These are phyloP conservation scores for Cladosporium sp. DNA, from an alignment of 2,329 filamentous ascomycete genomes.

Conservation along the genomic window DNA sequence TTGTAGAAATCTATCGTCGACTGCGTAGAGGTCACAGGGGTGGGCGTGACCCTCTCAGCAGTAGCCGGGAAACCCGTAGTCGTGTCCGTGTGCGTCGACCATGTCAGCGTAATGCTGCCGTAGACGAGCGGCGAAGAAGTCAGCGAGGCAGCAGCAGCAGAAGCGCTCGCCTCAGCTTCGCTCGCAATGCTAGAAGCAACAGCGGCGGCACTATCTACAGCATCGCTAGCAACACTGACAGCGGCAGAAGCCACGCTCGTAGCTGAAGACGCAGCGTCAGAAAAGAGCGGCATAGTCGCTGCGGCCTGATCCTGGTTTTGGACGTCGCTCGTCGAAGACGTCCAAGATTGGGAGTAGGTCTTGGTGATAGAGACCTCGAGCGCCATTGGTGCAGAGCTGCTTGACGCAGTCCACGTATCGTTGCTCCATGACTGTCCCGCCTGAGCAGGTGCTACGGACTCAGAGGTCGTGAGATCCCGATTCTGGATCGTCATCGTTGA, in stretches of 20 bases:
- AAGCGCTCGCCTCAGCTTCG: not conserved
- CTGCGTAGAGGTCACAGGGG: not conserved
- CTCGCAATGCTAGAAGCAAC: not conserved
- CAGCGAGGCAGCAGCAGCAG: not conserved
- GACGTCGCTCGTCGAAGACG: not conserved
- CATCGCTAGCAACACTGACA: not conserved
- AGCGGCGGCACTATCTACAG: not conserved
- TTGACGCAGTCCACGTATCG: not conserved
- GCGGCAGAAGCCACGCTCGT: not conserved
- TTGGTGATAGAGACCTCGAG: slow-evolving; percentile 1
- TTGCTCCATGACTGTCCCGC: not conserved
- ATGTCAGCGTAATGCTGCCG: slow-evolving; percentile 7
- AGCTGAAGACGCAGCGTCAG: not conserved
- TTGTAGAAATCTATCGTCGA: not conserved
- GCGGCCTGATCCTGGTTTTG: not conserved
- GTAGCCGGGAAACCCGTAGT: slow-evolving; percentile 7
- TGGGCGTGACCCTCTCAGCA: slow-evolving; percentile 2
- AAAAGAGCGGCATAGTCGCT: not conserved
- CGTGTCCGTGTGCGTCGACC: slow-evolving; percentile 1
- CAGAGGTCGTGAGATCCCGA: not conserved
- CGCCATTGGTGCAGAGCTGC: slow-evolving; percentile 1
- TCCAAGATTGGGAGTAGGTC: slow-evolving; percentile 3
- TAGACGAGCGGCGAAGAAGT: not conserved
- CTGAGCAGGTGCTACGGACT: not conserved
- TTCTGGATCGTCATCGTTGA: not conserved